Base-by-base conservation (phyloP, 805 yeast species). In the Candida endomychidarum region DNA sequence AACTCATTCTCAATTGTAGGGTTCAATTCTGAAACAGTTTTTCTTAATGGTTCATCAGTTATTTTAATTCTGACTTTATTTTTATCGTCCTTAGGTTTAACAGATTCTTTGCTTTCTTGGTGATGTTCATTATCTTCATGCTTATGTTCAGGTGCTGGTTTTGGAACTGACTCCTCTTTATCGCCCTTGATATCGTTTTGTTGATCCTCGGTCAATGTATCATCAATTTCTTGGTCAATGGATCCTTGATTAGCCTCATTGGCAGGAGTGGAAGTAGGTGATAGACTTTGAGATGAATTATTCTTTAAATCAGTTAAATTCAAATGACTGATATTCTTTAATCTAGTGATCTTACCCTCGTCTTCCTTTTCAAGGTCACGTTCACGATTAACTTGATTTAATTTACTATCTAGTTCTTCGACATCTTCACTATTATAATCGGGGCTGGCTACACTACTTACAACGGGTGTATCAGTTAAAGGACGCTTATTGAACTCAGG, bases 401-500 rank as follows among this genome's bases (percentile, higher is more conserved):
- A 30, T 40, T 36, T 32, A 12, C 36, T 42, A 37, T 45, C 41
- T 16, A 46, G 50, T 15, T 48, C 51, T 5, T 61, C 69, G 12
- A 57, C 64, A 28, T 60, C 68, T 22, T 60, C 57, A 11, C 57
- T 52, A 34, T 58, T 39, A 5, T 63, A 52, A 8, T 54, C 57
- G 0, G 89, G 89, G 0, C 86, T 80, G 1, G 77, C 63, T 53
- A 72, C 65, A 2, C 70, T 66, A 21, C 84, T 78, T 8, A 74
- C 74, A 1, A 81, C 72, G 0, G 93, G 93, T 0, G 93, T 84
- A 53, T 84, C 93, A 30, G 83, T 80, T 38, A 80, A 63, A 0
- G 93, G 93, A 33, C 89, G 66, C 57, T 77, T 80, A 54, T 83
- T 80, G 61, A 84, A 84, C 41, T 67, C 79, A 0, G 86, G 84